phyloP scores from a whole-genome alignment of 2,329 filamentous ascomycete species.

The Cephalotrichum gorgonifer region DNA sequence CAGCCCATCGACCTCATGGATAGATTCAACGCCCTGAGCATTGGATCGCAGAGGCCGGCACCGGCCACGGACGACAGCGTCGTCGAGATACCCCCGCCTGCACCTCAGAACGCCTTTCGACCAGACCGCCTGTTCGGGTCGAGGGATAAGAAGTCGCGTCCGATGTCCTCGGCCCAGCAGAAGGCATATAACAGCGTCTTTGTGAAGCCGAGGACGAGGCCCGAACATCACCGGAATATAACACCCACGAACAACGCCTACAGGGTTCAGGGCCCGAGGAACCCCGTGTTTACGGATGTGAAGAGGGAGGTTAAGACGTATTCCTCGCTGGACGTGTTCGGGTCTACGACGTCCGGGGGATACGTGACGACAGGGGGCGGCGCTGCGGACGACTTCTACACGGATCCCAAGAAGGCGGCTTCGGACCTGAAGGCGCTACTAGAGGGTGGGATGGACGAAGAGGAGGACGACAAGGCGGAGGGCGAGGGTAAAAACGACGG shows the following conservation, averaged over 20 bases:
- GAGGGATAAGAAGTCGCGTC: slow-evolving; percentile 4
- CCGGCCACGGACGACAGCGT: slow-evolving; percentile 8
- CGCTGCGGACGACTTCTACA: slow-evolving; percentile 47
- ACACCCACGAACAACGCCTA: slow-evolving; percentile 35
- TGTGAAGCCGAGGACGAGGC: slow-evolving; percentile 41
- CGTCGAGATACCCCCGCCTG: slow-evolving; percentile 7
- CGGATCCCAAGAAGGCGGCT: slow-evolving; percentile 60
- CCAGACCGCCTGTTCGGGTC: slow-evolving; percentile 6
- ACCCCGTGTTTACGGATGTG: not conserved
- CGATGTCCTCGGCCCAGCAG: slow-evolving; percentile 41
- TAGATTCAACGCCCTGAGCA: slow-evolving; percentile 10
- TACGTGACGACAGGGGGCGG: slow-evolving; percentile 7
- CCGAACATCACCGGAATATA: slow-evolving; percentile 42
- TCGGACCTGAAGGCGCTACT: slow-evolving; percentile 74
- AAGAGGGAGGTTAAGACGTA: not conserved
- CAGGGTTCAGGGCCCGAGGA: slow-evolving; percentile 31
- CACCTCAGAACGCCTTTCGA: slow-evolving; percentile 8
- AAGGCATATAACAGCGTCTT: slow-evolving; percentile 40
- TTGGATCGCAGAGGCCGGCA: slow-evolving; percentile 4
- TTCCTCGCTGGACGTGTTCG: slow-evolving; percentile 7
- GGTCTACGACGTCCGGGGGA: slow-evolving; percentile 3
- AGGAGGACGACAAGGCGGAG: slow-evolving; percentile 44
- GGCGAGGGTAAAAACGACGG: slow-evolving; percentile 19
- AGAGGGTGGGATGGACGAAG: slow-evolving; percentile 70
- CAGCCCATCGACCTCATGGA: slow-evolving; percentile 7